phyloP scores from a whole-genome alignment of 2,329 filamentous ascomycete genomes.

The Cylindrodendrum hubeiense region DNA sequence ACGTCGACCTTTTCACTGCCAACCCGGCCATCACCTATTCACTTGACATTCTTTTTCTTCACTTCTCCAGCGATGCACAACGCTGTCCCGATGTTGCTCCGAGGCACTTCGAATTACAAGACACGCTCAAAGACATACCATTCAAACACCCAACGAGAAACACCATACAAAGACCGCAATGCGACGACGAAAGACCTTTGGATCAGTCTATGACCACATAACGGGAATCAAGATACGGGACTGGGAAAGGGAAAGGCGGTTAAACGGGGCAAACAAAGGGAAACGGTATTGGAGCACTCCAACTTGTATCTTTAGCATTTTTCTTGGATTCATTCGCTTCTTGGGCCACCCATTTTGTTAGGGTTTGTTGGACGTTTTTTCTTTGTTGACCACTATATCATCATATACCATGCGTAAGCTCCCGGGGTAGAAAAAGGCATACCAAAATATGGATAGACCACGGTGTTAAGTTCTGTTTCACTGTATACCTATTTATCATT shows the following conservation, averaged over 20 bases:
- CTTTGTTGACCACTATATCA: conserved; percentile 34
- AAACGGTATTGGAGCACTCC: conserved; percentile 23
- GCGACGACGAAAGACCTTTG: conserved; percentile 21
- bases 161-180: conserved; percentile 14
- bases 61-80: conserved; percentile 12
- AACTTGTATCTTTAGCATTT: conserved; percentile 34
- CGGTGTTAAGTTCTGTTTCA: conserved; percentile 38
- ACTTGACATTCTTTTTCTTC: conserved; percentile 11
- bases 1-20: conserved; percentile 1
- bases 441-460: conserved; percentile 46
- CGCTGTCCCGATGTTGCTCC: conserved; percentile 8
- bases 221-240: conserved; percentile 24
- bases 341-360: conserved; percentile 18
- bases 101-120: conserved; percentile 11
- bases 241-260: conserved; percentile 18
- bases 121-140: conserved; percentile 17
- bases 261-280: conserved; percentile 17
- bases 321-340: conserved; percentile 29
- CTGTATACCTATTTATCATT: conserved; percentile 24
- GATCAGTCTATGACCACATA: conserved; percentile 24
- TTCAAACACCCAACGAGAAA: conserved; percentile 17
- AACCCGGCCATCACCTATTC: conserved; percentile 13
- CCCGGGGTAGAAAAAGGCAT: conserved; percentile 46
- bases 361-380: conserved; percentile 26
- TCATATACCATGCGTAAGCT: conserved; percentile 44